Conservation (phyloP, 805 yeast species). For the Clavispora phyllophila region DNA sequence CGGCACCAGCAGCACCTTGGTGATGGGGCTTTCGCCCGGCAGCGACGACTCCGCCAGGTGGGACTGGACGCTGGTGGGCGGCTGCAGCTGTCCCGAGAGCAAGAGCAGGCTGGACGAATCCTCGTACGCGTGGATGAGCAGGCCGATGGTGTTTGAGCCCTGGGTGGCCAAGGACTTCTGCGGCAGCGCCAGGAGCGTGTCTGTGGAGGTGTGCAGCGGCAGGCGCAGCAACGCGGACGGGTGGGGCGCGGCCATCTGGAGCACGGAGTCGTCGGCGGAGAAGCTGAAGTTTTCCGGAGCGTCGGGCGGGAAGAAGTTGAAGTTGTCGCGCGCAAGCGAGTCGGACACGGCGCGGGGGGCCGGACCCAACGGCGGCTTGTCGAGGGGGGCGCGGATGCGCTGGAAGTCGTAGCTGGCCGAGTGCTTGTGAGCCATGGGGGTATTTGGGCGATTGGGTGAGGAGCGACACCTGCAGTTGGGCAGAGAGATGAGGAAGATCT, state of each 20-base stretch:
- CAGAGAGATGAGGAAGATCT: too few species aligned
- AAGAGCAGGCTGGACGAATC: conserved; percentile 21
- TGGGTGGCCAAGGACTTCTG: conserved; percentile 15
- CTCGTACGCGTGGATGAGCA: conserved; percentile 26
- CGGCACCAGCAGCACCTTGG: not conserved
- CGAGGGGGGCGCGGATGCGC: conserved; percentile 13
- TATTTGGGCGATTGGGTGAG: too few species aligned
- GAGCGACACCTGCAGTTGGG: too few species aligned
- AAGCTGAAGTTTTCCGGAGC: conserved; percentile 15
- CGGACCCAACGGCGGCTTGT: conserved; percentile 1
- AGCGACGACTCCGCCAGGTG: not conserved
- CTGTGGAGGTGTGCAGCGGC: conserved; percentile 2
- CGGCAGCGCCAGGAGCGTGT: conserved; percentile 14
- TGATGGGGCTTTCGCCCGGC: not conserved
- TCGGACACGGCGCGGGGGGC: not conserved
- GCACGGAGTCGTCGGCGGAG: conserved; percentile 21
- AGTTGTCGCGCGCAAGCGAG: conserved; percentile 2
- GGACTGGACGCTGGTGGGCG: too few species aligned
- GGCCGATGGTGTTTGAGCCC: conserved; percentile 23
- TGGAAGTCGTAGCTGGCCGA: conserved; percentile 21
- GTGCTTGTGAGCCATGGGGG: not conserved
- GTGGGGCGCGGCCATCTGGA: conserved; percentile 15
- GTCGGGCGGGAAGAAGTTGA: conserved; percentile 5
- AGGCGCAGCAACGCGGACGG: conserved; percentile 1
- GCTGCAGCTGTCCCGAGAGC: too few species aligned